Base-by-base conservation (phyloP, 345 rosid species). In the Erucastrum elatum region DNA sequence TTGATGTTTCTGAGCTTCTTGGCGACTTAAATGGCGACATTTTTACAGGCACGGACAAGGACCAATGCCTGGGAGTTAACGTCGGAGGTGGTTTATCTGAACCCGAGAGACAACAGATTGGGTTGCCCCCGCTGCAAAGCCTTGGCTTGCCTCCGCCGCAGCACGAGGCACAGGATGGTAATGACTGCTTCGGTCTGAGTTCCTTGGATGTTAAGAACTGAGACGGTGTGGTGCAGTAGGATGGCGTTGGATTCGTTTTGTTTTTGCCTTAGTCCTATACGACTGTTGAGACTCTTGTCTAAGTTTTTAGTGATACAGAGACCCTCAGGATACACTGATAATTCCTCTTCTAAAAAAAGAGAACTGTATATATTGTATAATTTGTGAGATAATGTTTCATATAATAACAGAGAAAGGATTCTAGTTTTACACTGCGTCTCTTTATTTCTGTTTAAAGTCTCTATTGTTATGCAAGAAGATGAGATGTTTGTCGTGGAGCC, bases 1-100 rank as follows among this genome's bases (percentile, higher is more conserved):
- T 59, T 27, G 88, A 85, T 63, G 78, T 88, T 55, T 72, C 89
- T 64, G 92, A 92, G 68, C 81, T 92, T 55, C 61, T 90, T 31
- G 75, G 82, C 4, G 55, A 80, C 0, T 2, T 82, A 3, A 84
- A 86, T 30, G 76, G 66, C 0, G 64, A 77, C 26, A 71, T 84
- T 10, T 70, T 46, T 15, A 8, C 63, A 27, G 49, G 30, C 66
- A 2, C 53, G 46, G 29, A 21, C 16, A 69, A 55, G 17, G 68
- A 39, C 4, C 68, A 5, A 55, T 34, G 51, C 62, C 6, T 5
- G 0, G 60, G 34, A 0, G 59, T 21, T 72, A 21, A 17, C 39
- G 39, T n/a, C 4, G 64, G 3, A n/a, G 6, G 16, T 1, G 78
- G 44, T 16, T 62, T 56, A 29, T 16, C 3, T 2, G 31, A 25